A percentile compares a stretch with the other conserved stretches of the same genome.
Conservation (phyloP, 148 eudicot species). For the Diospyros kaki region DNA sequence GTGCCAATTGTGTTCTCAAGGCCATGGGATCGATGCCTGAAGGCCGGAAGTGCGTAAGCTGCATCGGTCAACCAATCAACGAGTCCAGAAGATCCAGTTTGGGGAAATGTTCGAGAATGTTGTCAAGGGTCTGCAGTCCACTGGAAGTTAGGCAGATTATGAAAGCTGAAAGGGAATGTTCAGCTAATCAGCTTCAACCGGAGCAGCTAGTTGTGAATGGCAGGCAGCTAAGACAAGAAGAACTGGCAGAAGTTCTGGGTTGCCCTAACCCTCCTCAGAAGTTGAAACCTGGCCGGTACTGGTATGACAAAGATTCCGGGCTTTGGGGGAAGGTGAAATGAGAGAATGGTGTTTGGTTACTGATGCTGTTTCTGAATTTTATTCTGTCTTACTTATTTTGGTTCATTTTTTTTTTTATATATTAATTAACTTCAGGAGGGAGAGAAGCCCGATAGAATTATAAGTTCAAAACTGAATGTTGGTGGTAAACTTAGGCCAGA, state of each 20-base stretch:
- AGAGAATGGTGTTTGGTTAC: not conserved
- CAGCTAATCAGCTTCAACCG: conserved; percentile 33
- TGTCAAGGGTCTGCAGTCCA: conserved; percentile 24
- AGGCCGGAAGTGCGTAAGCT: conserved; percentile 40
- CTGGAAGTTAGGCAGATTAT: conserved; percentile 30
- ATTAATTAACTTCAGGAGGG: conserved; percentile 31
- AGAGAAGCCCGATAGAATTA: conserved; percentile 36
- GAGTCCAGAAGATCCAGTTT: conserved; percentile 25
- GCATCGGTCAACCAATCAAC: conserved; percentile 36
- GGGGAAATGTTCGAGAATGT: conserved; percentile 31
- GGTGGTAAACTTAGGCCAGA: conserved; percentile 34
- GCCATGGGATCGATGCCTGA: conserved; percentile 52
- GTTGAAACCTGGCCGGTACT: conserved; percentile 41
- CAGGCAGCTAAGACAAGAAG: conserved; percentile 22
- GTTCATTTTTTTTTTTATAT: not conserved
- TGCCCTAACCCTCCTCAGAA: conserved; percentile 28
- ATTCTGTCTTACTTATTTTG: not conserved
- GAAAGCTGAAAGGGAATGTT: conserved; percentile 37
- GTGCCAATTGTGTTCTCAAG: conserved; percentile 34
- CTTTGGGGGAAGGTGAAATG: conserved; percentile 45
- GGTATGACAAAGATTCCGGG: conserved; percentile 46
- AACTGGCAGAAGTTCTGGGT: conserved; percentile 28
- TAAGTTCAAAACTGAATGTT: conserved; percentile 34
- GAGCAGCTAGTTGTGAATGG: conserved; percentile 37
- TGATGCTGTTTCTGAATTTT: not conserved